Conservation (phyloP, 2,329 filamentous ascomycete genomes). For the Alternaria angustiovoidea region DNA sequence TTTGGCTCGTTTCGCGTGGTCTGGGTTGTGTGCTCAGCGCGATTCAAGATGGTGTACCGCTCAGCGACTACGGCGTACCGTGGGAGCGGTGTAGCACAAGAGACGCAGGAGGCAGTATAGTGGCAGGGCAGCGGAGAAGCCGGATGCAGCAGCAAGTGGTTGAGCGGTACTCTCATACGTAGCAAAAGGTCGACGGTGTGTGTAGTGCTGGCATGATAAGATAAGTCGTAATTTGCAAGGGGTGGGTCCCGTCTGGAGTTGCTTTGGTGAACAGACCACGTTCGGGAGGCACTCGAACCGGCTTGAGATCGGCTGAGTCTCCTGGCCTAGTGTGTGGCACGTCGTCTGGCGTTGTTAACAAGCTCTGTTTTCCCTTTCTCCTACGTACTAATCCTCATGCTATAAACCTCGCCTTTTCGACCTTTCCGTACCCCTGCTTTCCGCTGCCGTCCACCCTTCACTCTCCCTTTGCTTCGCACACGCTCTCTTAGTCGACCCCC, state of each 20-base stretch:
- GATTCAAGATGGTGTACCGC: conserved; percentile 13
- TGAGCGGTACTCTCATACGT: not conserved
- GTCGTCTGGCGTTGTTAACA: conserved; percentile 12
- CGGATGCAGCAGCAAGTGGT: conserved; percentile 3
- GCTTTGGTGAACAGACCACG: conserved; percentile 14
- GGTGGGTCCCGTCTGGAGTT: conserved; percentile 9
- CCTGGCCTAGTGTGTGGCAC: conserved; percentile 13
- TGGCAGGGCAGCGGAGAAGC: not conserved
- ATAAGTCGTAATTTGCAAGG: conserved; percentile 10
- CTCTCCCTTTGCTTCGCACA: conserved; percentile 14
- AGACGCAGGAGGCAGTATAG: not conserved
- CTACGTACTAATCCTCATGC: conserved; percentile 11
- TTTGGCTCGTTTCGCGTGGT: conserved; percentile 16
- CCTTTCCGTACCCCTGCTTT: conserved; percentile 14
- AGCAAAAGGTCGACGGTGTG: not conserved
- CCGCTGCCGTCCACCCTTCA: conserved; percentile 4
- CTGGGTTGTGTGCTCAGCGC: conserved; percentile 15
- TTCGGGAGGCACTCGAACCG: conserved; percentile 16
- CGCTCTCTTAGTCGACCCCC: conserved; percentile 13
- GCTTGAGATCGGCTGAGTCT: conserved; percentile 17
- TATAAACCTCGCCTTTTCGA: conserved; percentile 13
- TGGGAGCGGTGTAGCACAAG: conserved; percentile 9
- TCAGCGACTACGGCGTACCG: conserved; percentile 2
- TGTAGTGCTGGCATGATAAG: conserved; percentile 6
- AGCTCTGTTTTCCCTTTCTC: conserved; percentile 8